Evolutionary conservation across 768 basidiomycete genomes (phyloP), one percentile per base, ranked within the genome.

Genomic region (Pleurotus tuber-regium): DNA sequence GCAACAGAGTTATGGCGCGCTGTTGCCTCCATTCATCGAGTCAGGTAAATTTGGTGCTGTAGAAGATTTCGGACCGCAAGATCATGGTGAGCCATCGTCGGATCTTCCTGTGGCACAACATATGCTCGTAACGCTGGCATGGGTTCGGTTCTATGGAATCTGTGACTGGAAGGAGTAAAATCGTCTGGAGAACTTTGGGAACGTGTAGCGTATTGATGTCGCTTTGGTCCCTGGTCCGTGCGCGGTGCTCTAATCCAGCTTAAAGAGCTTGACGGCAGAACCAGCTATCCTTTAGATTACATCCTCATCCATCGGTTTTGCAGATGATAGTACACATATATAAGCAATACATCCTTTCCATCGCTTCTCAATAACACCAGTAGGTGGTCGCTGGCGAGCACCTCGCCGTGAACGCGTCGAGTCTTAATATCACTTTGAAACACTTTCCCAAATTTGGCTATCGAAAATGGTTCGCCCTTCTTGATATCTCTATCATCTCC

Each of bases 151-250:
- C 8, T 11, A 38, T 8, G 36, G 36, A 38, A 38, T 1, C 19
- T 25, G 41, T 25, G 16, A 12, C 46, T 36, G 46, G 46, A 48
- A 48, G 16, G 46, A 23, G 28, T 18, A 35, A 21, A 25, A 4
- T 42, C 41, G 30, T 8, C 30, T 8, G 8, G 30, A 31, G 30
- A 31, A 31, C 30, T 7, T 31, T 7, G 30, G 7, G 7, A 14
- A 8, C 30, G 30, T 14, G 8, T 31, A 31, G 7, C 14, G 36
- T 7, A n/a, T 44, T 21, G 43, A 21, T 26, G 16, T 14, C 25
- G 31, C 46, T 33, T 28, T 48, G 46, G 30, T 31, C 14, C 46
- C 46, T 48, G 46, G 46, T 33, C 46, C 46, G 46, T 48, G 46
- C 46, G 29, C 30, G 11, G 35, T 16, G 30, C 9, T 11, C 31